phyloP scores from a whole-genome alignment of 257 asterid genomes.

The Schizonepeta tenuifolia region DNA sequence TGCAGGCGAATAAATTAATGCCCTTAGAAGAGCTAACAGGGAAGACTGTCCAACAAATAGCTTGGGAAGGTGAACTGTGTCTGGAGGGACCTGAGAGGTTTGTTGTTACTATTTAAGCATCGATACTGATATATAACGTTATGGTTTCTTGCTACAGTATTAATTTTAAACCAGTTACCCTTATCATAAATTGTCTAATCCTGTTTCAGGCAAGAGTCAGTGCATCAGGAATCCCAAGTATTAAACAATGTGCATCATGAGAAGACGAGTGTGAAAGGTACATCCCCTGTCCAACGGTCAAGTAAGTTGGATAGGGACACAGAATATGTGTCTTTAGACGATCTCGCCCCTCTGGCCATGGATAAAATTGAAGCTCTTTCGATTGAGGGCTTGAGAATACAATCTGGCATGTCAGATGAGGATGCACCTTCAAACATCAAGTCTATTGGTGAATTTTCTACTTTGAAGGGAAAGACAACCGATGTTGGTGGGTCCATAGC shows the following conservation, averaged over 20 bases:
- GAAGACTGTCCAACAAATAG: conserved; percentile 78
- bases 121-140: not conserved
- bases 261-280: conserved; percentile 36
- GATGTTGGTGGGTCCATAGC: conserved; percentile 63
- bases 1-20: conserved; percentile 93
- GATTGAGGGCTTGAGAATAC: conserved; percentile 74
- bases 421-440: conserved; percentile 75
- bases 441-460: conserved; percentile 68
- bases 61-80: conserved; percentile 68
- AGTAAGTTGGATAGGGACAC: conserved; percentile 41
- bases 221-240: conserved; percentile 44
- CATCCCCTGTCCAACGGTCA: conserved; percentile 25
- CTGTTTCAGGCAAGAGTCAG: conserved; percentile 55
- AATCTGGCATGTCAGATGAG: conserved; percentile 80
- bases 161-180: conserved; percentile 1
- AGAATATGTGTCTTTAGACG: conserved; percentile 80
- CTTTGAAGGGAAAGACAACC: conserved; percentile 67
- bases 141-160: conserved; percentile 9
- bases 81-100: conserved; percentile 79
- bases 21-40: conserved; percentile 94
- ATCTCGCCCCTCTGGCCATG: conserved; percentile 96
- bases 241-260: conserved; percentile 35
- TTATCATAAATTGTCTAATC: conserved; percentile 19
- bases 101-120: conserved; percentile 27
- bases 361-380: conserved; percentile 73